Base-by-base conservation (phyloP, 2,329 filamentous ascomycete genomes). In the Epichloe gansuensis region DNA sequence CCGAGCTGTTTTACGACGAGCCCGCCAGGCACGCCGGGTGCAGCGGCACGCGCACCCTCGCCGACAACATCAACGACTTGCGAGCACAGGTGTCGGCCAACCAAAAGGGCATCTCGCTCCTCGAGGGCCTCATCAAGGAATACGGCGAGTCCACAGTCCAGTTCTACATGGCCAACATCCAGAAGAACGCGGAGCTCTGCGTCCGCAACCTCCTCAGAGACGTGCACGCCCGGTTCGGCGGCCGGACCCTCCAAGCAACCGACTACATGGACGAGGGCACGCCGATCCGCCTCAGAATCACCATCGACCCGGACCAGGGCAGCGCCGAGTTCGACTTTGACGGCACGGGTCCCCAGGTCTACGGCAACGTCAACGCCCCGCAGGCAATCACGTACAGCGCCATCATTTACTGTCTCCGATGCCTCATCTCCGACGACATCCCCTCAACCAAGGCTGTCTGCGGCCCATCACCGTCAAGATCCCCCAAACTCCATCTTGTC, bases 261-360 rank as follows among this genome's bases (percentile, higher is more conserved):
- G 88, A 93, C 60, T 85, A 83, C 66, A 91, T 93, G 88, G 88
- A 93, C 61, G 88, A 93, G 56, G 88, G 88, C 5, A 85, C 80
- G 3, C 86, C 87, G 0, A 91, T 93, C 59, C 73, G 76, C 42
- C 75, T 93, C 3, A 85, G 82, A 57, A 76, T 93, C 52, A 85
- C 77, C 1, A 93, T 93, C 54, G 80, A 91, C 59, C 77, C 79
- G 0, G 76, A 83, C 0, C 84, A 86, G 55, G 88, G 87, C 25
- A 86, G 89, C 56, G 88, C 88, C 0, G 73, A 86, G 1, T 93
- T 93, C 59, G 86, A 93, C 63, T 93, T 93, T 65, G 75, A 73
- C 0, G 88, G 88, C 21, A 93, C 88, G 0, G 88, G 88, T 0
- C 82, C 85, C 0, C 86, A 93, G 67, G 85, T 89, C 1, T 88